Conservation (phyloP, 495 filamentous ascomycete species). For the Oleoguttula mirabilis region DNA sequence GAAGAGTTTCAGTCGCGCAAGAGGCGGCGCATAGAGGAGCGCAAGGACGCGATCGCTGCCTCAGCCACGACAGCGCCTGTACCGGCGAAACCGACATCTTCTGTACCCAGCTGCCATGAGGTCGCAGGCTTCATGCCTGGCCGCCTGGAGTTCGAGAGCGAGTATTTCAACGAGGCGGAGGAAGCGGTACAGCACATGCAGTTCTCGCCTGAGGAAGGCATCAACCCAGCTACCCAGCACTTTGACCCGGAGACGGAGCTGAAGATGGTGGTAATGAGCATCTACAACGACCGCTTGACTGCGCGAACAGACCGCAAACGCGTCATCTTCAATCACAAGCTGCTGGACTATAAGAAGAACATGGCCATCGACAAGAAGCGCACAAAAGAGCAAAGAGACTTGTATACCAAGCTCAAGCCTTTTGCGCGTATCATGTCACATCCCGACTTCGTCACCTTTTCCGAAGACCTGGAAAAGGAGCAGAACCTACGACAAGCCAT, state of each 20-base stretch:
- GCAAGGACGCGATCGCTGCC: conserved; percentile 77
- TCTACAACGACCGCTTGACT: conserved; percentile 89
- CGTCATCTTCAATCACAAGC: conserved; percentile 85
- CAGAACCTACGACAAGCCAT: conserved; percentile 85
- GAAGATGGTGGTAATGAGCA: conserved; percentile 96
- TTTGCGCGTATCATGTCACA: conserved; percentile 95
- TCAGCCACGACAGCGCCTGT: conserved; percentile 76
- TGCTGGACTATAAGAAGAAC: conserved; percentile 88
- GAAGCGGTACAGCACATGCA: conserved; percentile 97
- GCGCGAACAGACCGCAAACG: conserved; percentile 91
- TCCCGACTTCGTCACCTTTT: conserved; percentile 76
- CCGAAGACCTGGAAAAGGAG: conserved; percentile 73
- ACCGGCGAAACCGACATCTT: conserved; percentile 77
- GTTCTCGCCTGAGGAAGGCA: conserved; percentile 89
- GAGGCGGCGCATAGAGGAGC: conserved; percentile 85
- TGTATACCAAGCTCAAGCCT: conserved; percentile 85
- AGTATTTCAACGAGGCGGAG: conserved; percentile 95
- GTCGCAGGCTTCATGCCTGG: conserved; percentile 98
- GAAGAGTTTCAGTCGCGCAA: conserved; percentile 90
- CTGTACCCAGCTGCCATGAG: conserved; percentile 89
- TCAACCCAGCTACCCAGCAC: conserved; percentile 69
- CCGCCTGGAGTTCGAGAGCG: conserved; percentile 91
- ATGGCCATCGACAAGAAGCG: conserved; percentile 81
- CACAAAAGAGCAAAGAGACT: conserved; percentile 83
- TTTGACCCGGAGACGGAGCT: conserved; percentile 89